These are phyloP conservation scores for Nannochloris sp. DNA, from an alignment of 139 green algal species.

Conservation along the genomic window DNA sequence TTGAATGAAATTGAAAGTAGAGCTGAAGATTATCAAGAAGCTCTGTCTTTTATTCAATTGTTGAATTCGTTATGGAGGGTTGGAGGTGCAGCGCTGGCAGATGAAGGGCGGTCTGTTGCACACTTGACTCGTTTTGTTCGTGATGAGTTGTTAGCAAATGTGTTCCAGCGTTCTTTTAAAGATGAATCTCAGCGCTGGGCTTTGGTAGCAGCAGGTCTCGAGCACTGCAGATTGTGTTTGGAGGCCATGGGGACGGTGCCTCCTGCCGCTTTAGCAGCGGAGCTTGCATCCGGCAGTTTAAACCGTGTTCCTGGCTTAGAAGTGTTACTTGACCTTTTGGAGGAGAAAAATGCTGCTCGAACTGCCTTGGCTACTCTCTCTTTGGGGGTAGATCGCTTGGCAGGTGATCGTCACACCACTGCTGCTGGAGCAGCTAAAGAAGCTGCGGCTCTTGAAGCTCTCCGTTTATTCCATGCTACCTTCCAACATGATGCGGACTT, in stretches of 20 bases:
- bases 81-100: constrained; percentile 15
- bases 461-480: constrained; percentile 45
- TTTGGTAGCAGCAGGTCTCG: constrained; percentile 45
- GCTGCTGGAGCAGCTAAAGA: constrained; percentile 22
- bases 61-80: constrained; percentile 54
- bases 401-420: constrained; percentile 19
- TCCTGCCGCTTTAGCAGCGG: constrained; percentile 5
- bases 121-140: constrained; percentile 58
- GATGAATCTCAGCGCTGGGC: constrained; percentile 59
- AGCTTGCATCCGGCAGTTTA: background rate
- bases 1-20: constrained; percentile 63
- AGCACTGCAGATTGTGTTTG: constrained; percentile 45
- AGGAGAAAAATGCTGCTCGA: background rate
- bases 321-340: constrained; percentile 61
- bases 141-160: constrained; percentile 18
- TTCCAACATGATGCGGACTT: constrained; percentile 35
- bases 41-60: constrained; percentile 52
- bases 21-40: constrained; percentile 62
- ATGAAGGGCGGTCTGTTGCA: constrained; percentile 30
- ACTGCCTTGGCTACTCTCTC: background rate
- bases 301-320: constrained; percentile 23
- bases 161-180: constrained; percentile 30
- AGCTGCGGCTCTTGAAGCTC: constrained; percentile 36
- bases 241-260: background rate
- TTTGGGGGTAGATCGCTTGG: constrained; percentile 27